Percentiles rank a stretch among this genome's conserved stretches.
Evolutionary conservation across 2,329 filamentous ascomycete species (phyloP).

Genomic region (Ophiocordyceps camponoti-rufipedis): DNA sequence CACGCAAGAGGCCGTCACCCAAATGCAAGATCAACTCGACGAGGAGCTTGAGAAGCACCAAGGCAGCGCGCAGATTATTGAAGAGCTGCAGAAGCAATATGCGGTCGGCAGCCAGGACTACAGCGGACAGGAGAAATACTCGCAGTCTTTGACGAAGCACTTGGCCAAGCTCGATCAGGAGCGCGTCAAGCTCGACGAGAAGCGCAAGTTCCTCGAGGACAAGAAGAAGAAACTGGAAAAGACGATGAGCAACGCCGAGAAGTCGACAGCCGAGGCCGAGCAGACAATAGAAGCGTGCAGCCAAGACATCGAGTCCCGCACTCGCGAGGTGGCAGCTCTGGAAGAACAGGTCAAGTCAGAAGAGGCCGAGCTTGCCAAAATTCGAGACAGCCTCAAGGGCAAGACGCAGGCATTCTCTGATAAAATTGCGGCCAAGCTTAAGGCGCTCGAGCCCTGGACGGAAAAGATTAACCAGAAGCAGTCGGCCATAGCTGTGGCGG

Average conservation of each 20-base stretch:
- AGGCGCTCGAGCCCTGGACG: conserved; percentile 87
- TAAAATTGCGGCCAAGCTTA: conserved; percentile 81
- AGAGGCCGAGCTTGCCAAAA: conserved; percentile 64
- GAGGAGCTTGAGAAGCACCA: conserved; percentile 82
- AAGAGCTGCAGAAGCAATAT: conserved; percentile 71
- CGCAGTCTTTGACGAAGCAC: conserved; percentile 65
- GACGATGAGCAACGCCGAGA: conserved; percentile 58
- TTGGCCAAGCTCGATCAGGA: conserved; percentile 91
- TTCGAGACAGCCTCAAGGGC: conserved; percentile 76
- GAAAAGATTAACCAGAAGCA: conserved; percentile 95
- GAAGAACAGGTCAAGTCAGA: conserved; percentile 62
- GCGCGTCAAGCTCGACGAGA: conserved; percentile 92
- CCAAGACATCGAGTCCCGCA: conserved; percentile 60
- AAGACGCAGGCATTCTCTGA: conserved; percentile 94
- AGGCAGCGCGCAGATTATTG: conserved; percentile 79
- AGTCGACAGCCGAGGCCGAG: conserved; percentile 54
- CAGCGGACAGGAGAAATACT: conserved; percentile 64
- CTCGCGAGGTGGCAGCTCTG: conserved; percentile 54
- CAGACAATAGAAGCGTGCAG: conserved; percentile 62
- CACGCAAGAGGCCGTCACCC: conserved; percentile 74
- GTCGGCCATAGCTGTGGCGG: conserved; percentile 81
- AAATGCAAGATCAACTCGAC: conserved; percentile 76
- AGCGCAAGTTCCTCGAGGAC: conserved; percentile 77
- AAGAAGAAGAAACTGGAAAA: conserved; percentile 96
- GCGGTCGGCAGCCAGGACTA: conserved; percentile 69